Conservation (phyloP, 2,329 filamentous ascomycete species). For the Claviceps pazoutovae region DNA sequence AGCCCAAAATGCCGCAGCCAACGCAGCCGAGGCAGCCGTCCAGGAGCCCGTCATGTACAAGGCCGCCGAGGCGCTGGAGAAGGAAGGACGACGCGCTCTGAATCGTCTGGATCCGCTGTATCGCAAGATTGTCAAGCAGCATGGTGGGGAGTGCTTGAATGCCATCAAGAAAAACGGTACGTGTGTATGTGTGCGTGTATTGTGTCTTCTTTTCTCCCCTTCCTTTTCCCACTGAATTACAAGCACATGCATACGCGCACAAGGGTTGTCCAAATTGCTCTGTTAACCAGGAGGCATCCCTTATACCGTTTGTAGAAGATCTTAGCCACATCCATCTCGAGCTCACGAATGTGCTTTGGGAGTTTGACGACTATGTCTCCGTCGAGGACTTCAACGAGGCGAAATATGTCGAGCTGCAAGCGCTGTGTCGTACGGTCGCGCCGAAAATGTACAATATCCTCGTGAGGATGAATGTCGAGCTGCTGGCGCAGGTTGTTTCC, state of each 20-base stretch:
- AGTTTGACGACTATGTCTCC: conserved; percentile 41
- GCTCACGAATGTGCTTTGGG: conserved; percentile 38
- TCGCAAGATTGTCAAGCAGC: conserved; percentile 32
- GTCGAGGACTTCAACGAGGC: conserved; percentile 33
- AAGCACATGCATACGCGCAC: neutral
- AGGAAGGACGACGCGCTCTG: conserved; percentile 34
- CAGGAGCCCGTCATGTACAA: conserved; percentile 30
- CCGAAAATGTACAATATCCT: conserved; percentile 36
- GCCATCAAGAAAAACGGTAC: conserved; percentile 40
- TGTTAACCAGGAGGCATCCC: neutral
- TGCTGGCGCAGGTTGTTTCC: conserved; percentile 14
- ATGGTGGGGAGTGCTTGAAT: conserved; percentile 34
- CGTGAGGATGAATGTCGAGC: conserved; percentile 37
- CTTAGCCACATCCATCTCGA: conserved; percentile 33
- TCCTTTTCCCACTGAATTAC: neutral
- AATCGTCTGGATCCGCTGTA: conserved; percentile 39
- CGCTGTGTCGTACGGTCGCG: conserved; percentile 33
- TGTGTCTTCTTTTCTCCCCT: neutral
- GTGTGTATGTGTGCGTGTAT: conserved; percentile 5
- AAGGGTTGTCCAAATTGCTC: neutral
- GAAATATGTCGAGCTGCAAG: conserved; percentile 34
- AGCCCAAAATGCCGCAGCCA: conserved; percentile 30
- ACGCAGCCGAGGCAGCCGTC: conserved; percentile 35
- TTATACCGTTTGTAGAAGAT: conserved; percentile 23
- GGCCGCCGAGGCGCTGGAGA: conserved; percentile 31